A percentile compares a stretch with the other conserved stretches of the same genome.
These are phyloP conservation scores for Phylloboletellus chloephorus DNA, from an alignment of 1,284 basidiomycete genomes.

Conservation along the genomic window DNA sequence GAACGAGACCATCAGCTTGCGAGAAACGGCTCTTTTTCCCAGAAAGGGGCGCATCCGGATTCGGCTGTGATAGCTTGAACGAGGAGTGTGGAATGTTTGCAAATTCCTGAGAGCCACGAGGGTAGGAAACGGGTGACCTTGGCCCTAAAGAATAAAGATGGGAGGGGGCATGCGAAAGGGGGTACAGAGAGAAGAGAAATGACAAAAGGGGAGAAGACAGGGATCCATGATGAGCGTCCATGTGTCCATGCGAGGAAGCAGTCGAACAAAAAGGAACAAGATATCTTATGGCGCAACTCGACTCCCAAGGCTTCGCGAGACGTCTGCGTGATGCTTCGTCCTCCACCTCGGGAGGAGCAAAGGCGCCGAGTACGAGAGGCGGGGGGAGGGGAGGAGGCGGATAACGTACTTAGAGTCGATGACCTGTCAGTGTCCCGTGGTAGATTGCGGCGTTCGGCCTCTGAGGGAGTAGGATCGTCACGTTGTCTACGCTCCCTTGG, in stretches of 20 bases:
- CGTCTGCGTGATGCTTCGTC: constrained; percentile 38
- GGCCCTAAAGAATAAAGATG: constrained; percentile 50
- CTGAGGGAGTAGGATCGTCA: constrained; percentile 20
- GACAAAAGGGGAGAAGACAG: constrained; percentile 29
- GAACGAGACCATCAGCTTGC: constrained; percentile 17
- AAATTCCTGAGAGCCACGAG: constrained; percentile 26
- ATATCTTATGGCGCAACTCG: constrained; percentile 39
- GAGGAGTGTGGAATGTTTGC: constrained; percentile 7
- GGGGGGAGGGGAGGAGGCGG: constrained; percentile 52
- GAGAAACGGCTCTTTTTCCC: constrained; percentile 23
- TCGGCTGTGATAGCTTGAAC: constrained; percentile 20
- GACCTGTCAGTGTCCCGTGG: constrained; percentile 40
- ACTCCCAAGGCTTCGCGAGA: constrained; percentile 51
- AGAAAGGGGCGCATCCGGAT: constrained; percentile 10
- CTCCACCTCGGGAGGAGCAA: constrained; percentile 48
- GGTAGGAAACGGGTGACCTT: constrained; percentile 38
- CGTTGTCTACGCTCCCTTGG: constrained; percentile 26
- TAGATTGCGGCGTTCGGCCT: constrained; percentile 33
- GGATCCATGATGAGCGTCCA: constrained; percentile 53
- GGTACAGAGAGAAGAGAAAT: constrained; percentile 30
- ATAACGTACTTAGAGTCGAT: constrained; percentile 72
- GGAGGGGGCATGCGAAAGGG: constrained; percentile 33
- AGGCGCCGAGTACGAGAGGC: constrained; percentile 38
- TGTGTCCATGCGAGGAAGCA: constrained; percentile 45
- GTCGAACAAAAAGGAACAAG: constrained; percentile 40